Evolutionary conservation across 2,329 filamentous ascomycete species (phyloP).

Genomic region (Fusarium tjaetaba): DNA sequence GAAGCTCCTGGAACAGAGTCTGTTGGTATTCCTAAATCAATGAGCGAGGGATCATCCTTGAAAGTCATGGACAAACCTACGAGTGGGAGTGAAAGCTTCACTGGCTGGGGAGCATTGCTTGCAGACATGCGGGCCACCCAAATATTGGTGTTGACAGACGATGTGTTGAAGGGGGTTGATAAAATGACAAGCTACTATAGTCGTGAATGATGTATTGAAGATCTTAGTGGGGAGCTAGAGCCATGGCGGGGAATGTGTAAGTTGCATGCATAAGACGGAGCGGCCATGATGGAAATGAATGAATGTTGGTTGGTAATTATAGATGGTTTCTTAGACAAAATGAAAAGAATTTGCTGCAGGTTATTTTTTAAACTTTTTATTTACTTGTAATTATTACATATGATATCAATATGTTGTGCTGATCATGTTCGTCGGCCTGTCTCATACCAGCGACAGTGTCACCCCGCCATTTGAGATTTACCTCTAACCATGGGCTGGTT

Average conservation of each 20-base stretch:
- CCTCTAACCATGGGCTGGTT: neutral
- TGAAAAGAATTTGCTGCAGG: neutral
- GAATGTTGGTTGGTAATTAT: neutral
- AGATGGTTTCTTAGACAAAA: neutral
- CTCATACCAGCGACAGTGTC: neutral
- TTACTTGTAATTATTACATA: neutral
- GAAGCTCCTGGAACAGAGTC: conserved; percentile 90
- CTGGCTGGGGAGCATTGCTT: conserved; percentile 69
- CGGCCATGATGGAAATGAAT: conserved; percentile 5
- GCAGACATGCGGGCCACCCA: conserved; percentile 58
- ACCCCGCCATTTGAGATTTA: neutral
- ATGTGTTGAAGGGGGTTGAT: conserved; percentile 25
- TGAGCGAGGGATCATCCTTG: conserved; percentile 14
- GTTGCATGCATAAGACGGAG: neutral
- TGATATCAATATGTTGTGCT: neutral
- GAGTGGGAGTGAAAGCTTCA: conserved; percentile 81
- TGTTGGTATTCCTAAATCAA: conserved; percentile 84
- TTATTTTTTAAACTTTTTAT: neutral
- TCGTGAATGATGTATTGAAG: conserved; percentile 29
- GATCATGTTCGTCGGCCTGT: neutral
- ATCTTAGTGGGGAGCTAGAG: conserved; percentile 27
- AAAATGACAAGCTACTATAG: neutral
- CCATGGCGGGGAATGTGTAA: conserved; percentile 8
- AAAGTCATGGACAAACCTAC: conserved; percentile 34
- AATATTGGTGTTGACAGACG: conserved; percentile 20